Evolutionary conservation across 306 rosid genomes (phyloP), one percentile per base, ranked within the genome.

Genomic region (Clitoria ternatea): DNA sequence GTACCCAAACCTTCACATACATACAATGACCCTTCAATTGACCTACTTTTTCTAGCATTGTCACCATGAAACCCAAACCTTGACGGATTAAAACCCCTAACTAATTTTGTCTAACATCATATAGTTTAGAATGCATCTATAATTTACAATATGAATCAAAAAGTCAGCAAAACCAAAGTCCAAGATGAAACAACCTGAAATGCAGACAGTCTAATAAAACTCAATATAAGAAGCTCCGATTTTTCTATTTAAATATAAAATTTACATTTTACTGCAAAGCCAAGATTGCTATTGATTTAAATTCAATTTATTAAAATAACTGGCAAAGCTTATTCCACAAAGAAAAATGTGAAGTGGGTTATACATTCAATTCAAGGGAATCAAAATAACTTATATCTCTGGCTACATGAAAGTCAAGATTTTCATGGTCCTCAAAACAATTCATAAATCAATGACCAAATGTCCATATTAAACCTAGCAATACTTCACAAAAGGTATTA

Each of bases 401-500:
- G 50, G 26, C 26, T 18, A 56, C 36, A n/a, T 70, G 33, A 24
- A 40, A 24, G 32, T 39, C 54, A 56, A 2, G 6, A 4, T 42
- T 43, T 56, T 43, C 45, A 27, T 30, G 30, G 57, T 45, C 77
- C 49, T 72, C 60, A 59, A 60, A 60, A 11, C 6, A 72, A 42
- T 19, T 3, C 2, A 59, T 24, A 35, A 49, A 36, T 17, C 33
- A 44, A 49, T 50, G 43, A 37, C 24, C 20, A 3, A 24, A 18
- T 9, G 29, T 19, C 49, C 39, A 36, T 33, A 47, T 35, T 57
- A 24, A 24, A 40, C 70, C 32, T 20, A 54, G 73, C 37, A 68
- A 33, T 23, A 37, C n/a, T 50, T 50, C 37, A 18, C 4, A 20
- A 2, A 50, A 13, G 8, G 8, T 33, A 9, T 30, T 30, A 32